A percentile compares a stretch with the other conserved stretches of the same genome.
Evolutionary conservation across 148 eudicot genomes (phyloP).

Genomic region (Silene uniflora): DNA sequence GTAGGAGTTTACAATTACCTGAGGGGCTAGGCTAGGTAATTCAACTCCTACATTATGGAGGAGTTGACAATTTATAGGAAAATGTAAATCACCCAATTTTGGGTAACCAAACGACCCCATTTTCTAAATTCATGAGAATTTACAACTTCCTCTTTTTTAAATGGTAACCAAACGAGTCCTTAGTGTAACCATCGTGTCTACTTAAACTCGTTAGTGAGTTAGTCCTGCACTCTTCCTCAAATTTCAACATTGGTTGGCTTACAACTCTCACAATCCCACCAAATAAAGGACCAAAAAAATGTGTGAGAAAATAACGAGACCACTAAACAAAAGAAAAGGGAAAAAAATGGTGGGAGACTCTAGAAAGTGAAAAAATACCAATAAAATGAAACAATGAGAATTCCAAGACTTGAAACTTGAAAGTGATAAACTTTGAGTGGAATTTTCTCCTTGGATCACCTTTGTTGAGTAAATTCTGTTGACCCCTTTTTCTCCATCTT

Average conservation of each 20-base stretch:
- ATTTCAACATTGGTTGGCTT: slow-evolving; percentile 14
- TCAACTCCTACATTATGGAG: too few relatives aligned
- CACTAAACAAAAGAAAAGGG: background rate
- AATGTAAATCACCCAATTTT: too few relatives aligned
- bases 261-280: background rate
- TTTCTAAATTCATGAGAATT: too few relatives aligned
- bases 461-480: slow-evolving; percentile 9
- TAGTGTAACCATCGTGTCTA: too few relatives aligned
- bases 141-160: too few relatives aligned
- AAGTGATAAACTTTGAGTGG: slow-evolving; percentile 13
- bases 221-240: background rate
- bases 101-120: too few relatives aligned
- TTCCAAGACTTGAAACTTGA: slow-evolving; percentile 18
- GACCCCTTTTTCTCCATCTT: background rate
- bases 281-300: background rate
- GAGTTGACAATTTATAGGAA: too few relatives aligned
- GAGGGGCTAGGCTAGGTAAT: too few relatives aligned
- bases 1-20: too few relatives aligned
- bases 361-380: background rate
- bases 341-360: slow-evolving; percentile 1
- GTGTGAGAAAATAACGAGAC: background rate
- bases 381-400: slow-evolving; percentile 18
- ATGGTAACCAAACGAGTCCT: too few relatives aligned
- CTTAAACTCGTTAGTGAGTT: too few relatives aligned
- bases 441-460: background rate